These are phyloP conservation scores for Sugiyamaella floridensis DNA, from an alignment of 805 yeast genomes.

Conservation along the genomic window DNA sequence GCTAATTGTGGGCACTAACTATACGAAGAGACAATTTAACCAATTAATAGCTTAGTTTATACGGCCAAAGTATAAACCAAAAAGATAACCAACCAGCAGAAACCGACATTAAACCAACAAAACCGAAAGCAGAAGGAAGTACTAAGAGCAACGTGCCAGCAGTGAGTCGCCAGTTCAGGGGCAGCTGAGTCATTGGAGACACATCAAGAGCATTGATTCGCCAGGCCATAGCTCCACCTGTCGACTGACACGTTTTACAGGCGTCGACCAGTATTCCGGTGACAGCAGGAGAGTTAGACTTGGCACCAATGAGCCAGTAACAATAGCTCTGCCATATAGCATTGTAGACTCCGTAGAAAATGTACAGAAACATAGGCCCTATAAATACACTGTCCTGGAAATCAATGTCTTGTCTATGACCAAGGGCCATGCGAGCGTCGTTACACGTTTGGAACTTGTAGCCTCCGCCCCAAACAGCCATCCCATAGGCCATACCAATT, in stretches of 20 bases:
- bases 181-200: conserved; percentile 40
- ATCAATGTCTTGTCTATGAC: conserved; percentile 33
- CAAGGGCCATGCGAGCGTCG: conserved; percentile 10
- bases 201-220: conserved; percentile 40
- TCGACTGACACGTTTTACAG: conserved; percentile 55
- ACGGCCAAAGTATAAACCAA: no score
- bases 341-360: conserved; percentile 54
- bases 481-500: conserved; percentile 34
- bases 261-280: conserved; percentile 51
- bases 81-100: no score
- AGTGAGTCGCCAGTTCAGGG: conserved; percentile 46
- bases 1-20: no score
- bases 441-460: conserved; percentile 38
- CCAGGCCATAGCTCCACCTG: conserved; percentile 60
- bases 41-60: no score
- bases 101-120: no score
- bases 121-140: conserved; percentile 36
- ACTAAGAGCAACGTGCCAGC: conserved; percentile 43
- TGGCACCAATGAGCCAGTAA: conserved; percentile 53
- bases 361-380: conserved; percentile 57
- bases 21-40: no score
- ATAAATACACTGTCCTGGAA: conserved; percentile 40
- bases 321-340: conserved; percentile 52
- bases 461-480: conserved; percentile 58
- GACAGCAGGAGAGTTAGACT: conserved; percentile 49